phyloP scores from a whole-genome alignment of 768 basidiomycete genomes.

The Hydnomerulius pinastri region DNA sequence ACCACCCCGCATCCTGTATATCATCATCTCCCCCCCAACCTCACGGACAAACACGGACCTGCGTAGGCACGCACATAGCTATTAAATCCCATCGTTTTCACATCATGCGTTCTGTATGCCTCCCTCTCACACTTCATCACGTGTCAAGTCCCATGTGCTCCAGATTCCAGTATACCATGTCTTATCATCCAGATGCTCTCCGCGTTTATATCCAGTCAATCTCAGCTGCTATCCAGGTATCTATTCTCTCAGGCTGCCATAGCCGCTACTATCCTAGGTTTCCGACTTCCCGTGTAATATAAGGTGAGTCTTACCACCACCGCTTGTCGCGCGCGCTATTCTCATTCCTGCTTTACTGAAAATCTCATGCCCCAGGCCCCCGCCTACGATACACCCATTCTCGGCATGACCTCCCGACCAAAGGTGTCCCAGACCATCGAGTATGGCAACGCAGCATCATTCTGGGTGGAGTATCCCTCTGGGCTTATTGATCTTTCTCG shows the following conservation, averaged over 20 bases:
- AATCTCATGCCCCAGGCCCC: slow-evolving; percentile 16
- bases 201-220: slow-evolving; percentile 5
- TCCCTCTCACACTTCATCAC: slow-evolving; percentile 1
- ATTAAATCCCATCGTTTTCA: slow-evolving; percentile 6
- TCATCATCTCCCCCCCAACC: slow-evolving; percentile 9
- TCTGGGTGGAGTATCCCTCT: slow-evolving; percentile 71
- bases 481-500: slow-evolving; percentile 65
- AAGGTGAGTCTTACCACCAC: slow-evolving; percentile 2
- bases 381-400: slow-evolving; percentile 42
- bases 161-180: neutral
- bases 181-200: slow-evolving; percentile 16
- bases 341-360: slow-evolving; percentile 6
- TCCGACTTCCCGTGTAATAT: slow-evolving; percentile 1
- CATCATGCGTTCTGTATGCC: too few relatives aligned
- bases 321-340: neutral
- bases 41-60: slow-evolving; percentile 17
- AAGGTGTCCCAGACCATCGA: slow-evolving; percentile 45
- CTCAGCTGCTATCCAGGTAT: slow-evolving; percentile 1
- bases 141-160: slow-evolving; percentile 2
- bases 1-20: slow-evolving; percentile 15
- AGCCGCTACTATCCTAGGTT: neutral
- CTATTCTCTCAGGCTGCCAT: slow-evolving; percentile 11
- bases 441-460: slow-evolving; percentile 55
- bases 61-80: slow-evolving; percentile 12
- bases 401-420: slow-evolving; percentile 49